A percentile compares a stretch with the other conserved stretches of the same genome.
phyloP scores from a whole-genome alignment of 805 yeast species.

The Metschnikowia gelsemii region DNA sequence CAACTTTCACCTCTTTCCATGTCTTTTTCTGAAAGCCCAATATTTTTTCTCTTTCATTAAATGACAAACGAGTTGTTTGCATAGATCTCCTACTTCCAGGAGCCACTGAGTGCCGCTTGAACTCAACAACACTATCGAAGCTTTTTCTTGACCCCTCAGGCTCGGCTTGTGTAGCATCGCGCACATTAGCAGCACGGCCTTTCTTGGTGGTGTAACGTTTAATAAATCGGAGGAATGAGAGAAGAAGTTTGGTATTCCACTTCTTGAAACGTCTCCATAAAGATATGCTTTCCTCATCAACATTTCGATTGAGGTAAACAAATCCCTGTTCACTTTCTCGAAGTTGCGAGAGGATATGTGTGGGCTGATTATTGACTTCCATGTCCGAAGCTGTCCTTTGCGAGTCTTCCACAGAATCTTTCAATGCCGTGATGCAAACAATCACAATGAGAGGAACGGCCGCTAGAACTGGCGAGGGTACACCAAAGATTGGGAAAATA shows the following conservation, averaged over 20 bases:
- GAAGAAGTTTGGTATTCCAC: conserved; percentile 32
- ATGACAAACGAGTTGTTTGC: conserved; percentile 18
- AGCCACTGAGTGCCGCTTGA: conserved; percentile 9
- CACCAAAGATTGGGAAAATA: conserved; percentile 62
- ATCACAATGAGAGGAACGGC: conserved; percentile 82
- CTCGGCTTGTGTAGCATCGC: conserved; percentile 13
- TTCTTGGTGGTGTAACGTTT: conserved; percentile 34
- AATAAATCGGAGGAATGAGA: conserved; percentile 27
- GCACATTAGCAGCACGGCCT: conserved; percentile 34
- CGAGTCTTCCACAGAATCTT: conserved; percentile 78
- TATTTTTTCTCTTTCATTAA: conserved; percentile 18
- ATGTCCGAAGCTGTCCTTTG: conserved; percentile 62
- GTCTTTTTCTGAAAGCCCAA: conserved; percentile 26
- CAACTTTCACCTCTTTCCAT: conserved; percentile 74
- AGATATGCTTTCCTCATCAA: conserved; percentile 60
- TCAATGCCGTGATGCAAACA: conserved; percentile 68
- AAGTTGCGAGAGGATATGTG: conserved; percentile 56
- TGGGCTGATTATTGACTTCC: conserved; percentile 69
- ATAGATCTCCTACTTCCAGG: conserved; percentile 12
- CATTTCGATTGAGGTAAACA: conserved; percentile 51
- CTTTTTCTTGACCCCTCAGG: conserved; percentile 24
- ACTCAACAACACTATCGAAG: conserved; percentile 30
- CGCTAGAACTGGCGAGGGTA: conserved; percentile 66
- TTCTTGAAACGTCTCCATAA: conserved; percentile 72
- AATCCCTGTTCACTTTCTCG: conserved; percentile 33